A percentile compares a stretch with the other conserved stretches of the same genome.
Conservation (phyloP, 2,329 filamentous ascomycete genomes). For the Paecilomyces niveus region DNA sequence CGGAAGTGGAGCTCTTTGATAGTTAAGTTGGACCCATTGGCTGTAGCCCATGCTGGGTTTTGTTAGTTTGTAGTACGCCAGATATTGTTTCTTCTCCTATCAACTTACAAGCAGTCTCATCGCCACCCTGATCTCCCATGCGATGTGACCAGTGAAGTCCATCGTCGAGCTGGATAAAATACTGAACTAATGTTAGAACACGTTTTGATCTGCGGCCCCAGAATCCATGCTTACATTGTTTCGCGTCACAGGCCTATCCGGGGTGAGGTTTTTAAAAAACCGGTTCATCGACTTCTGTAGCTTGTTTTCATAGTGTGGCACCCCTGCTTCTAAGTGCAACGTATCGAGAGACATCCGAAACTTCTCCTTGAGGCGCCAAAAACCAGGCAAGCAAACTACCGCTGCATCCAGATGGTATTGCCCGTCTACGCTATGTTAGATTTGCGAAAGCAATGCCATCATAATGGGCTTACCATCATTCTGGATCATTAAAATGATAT, state of each 20-base stretch:
- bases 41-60: background rate
- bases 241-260: conserved; percentile 8
- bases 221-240: conserved; percentile 4
- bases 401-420: conserved; percentile 9
- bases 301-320: conserved; percentile 9
- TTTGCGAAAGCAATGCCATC: background rate
- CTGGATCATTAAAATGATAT: background rate
- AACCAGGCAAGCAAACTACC: conserved; percentile 7
- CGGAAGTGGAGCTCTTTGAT: conserved; percentile 8
- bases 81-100: background rate
- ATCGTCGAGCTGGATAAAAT: conserved; percentile 11
- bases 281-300: conserved; percentile 9
- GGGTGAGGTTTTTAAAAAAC: conserved; percentile 7
- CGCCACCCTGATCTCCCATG: conserved; percentile 10
- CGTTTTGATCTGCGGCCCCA: background rate
- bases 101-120: conserved; percentile 5
- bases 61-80: background rate
- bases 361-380: conserved; percentile 9
- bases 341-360: conserved; percentile 12
- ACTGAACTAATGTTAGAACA: background rate
- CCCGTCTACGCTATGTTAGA: conserved; percentile 3
- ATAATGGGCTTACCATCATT: background rate
- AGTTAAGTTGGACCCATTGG: conserved; percentile 1
- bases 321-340: conserved; percentile 9
- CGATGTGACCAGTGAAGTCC: conserved; percentile 13